A percentile compares a stretch with the other conserved stretches of the same genome.
These are phyloP conservation scores for Boletus sp. DNA, from an alignment of 768 basidiomycete genomes.

Conservation along the genomic window DNA sequence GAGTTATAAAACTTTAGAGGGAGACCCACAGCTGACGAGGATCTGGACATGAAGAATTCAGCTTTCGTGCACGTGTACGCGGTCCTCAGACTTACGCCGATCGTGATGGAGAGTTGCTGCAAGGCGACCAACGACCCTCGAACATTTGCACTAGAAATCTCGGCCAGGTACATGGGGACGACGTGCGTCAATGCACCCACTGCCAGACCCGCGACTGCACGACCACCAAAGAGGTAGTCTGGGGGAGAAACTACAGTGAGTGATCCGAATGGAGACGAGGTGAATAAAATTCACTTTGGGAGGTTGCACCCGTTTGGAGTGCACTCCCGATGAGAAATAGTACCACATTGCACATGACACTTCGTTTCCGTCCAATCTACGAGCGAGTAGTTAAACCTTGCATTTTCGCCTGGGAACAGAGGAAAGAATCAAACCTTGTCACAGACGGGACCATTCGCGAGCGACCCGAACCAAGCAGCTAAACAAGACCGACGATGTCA, in stretches of 20 bases:
- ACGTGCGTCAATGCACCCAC: conserved; percentile 23
- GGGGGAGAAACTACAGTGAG: not conserved
- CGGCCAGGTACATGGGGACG: conserved; percentile 36
- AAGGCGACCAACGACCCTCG: conserved; percentile 37
- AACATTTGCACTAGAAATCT: conserved; percentile 38
- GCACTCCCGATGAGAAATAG: conserved; percentile 31
- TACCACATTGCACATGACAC: conserved; percentile 27
- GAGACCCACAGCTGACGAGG: conserved; percentile 30
- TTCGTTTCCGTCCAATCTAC: conserved; percentile 28
- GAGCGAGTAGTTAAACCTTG: not conserved
- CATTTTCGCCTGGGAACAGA: not conserved
- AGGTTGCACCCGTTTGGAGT: conserved; percentile 31
- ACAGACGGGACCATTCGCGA: conserved; percentile 30
- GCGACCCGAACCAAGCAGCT: conserved; percentile 33
- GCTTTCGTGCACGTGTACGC: not conserved
- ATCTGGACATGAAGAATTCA: conserved; percentile 16
- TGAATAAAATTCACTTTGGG: conserved; percentile 8
- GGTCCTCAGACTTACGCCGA: conserved; percentile 27
- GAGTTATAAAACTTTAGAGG: not conserved
- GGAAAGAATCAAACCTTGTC: conserved; percentile 21
- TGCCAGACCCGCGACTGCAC: conserved; percentile 22
- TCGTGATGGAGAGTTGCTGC: conserved; percentile 35
- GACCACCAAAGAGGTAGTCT: conserved; percentile 30
- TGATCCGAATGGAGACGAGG: not conserved
- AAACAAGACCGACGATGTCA: conserved; percentile 4